phyloP scores from a whole-genome alignment of 164 flowering plant genomes.

The Cinnamomum micranthum region DNA sequence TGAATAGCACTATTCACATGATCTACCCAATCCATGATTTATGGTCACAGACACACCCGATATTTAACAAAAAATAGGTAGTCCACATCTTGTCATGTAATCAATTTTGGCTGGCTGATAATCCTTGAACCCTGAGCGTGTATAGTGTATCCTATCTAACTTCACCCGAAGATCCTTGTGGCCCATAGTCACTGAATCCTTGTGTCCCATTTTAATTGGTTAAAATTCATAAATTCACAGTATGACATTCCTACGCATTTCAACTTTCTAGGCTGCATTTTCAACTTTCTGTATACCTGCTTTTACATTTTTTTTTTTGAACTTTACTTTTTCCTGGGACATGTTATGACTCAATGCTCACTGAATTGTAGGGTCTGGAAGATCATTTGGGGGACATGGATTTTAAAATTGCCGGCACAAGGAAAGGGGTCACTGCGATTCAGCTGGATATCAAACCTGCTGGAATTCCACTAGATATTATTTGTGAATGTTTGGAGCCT shows the following conservation, averaged over 20 bases:
- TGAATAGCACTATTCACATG: neutral
- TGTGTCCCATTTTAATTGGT: neutral
- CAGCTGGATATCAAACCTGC: conserved; percentile 99
- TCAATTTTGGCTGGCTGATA: too few species aligned
- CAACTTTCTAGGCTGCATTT: neutral
- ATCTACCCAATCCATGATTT: too few species aligned
- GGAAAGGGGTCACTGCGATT: conserved; percentile 83
- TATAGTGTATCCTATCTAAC: too few species aligned
- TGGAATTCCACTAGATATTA: conserved; percentile 92
- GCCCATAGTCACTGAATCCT: neutral
- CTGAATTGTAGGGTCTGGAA: conserved; percentile 71
- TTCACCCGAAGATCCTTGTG: neutral
- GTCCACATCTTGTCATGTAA: too few species aligned
- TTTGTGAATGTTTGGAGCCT: conserved; percentile 76
- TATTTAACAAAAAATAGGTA: too few species aligned
- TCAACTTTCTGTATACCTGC: neutral
- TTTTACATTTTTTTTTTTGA: neutral
- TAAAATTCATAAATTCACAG: neutral
- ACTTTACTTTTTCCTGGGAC: neutral
- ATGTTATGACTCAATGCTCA: neutral
- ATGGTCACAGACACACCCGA: too few species aligned
- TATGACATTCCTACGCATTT: too few species aligned
- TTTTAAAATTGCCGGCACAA: conserved; percentile 95
- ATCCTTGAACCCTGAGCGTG: too few species aligned
- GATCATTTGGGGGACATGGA: conserved; percentile 99